Evolutionary conservation across 371 early-diverging fungal species (phyloP).

Genomic region (Paraphysoderma sedebokerense): DNA sequence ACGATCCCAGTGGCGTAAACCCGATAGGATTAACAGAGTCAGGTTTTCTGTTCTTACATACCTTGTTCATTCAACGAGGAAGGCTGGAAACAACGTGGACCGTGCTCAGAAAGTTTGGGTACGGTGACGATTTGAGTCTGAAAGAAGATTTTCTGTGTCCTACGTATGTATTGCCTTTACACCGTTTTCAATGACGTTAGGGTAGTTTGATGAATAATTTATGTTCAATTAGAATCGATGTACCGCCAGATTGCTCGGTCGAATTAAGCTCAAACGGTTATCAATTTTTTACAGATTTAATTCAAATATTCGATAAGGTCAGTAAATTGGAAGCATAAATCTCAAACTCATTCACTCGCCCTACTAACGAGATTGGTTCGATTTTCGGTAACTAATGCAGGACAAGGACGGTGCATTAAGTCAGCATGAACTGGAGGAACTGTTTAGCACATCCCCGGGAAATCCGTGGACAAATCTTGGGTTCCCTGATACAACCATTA

Average conservation of each 20-base stretch:
- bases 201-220: too few relatives aligned
- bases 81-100: constrained; percentile 95
- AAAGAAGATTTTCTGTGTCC: constrained; percentile 78
- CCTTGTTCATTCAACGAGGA: constrained; percentile 87
- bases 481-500: constrained; percentile 81
- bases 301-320: constrained; percentile 79
- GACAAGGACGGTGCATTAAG: constrained; percentile 92
- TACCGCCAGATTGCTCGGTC: constrained; percentile 71
- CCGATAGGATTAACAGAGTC: constrained; percentile 64
- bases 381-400: too few relatives aligned
- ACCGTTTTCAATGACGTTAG: not conserved
- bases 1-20: constrained; percentile 69
- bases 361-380: not conserved
- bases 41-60: constrained; percentile 82
- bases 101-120: constrained; percentile 85
- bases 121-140: constrained; percentile 77
- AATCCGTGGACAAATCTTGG: constrained; percentile 73
- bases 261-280: constrained; percentile 87
- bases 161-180: constrained; percentile 17
- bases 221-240: constrained; percentile 73
- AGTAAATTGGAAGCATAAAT: too few relatives aligned
- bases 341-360: not conserved
- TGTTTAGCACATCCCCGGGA: constrained; percentile 76
- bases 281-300: constrained; percentile 85
- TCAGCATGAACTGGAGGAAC: constrained; percentile 54